A percentile compares a stretch with the other conserved stretches of the same genome.
These are phyloP conservation scores for Argentina anserina DNA, from an alignment of 306 rosid species.

Conservation along the genomic window DNA sequence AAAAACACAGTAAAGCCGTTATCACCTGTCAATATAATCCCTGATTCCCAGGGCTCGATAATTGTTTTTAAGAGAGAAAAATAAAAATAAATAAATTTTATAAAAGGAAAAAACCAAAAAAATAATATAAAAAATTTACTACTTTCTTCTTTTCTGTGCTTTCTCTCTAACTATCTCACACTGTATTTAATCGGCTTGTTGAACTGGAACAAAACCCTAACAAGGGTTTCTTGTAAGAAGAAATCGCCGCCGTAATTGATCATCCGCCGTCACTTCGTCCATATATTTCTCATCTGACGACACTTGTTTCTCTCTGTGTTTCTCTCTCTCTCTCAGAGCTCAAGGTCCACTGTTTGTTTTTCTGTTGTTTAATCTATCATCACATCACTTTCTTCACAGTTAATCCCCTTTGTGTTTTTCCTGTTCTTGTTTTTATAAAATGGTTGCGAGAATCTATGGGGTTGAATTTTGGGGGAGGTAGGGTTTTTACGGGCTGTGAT, in stretches of 20 bases:
- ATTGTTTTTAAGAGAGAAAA: background rate
- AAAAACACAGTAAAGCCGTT: slow-evolving; percentile 34
- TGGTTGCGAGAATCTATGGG: slow-evolving; percentile 19
- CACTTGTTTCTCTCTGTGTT: slow-evolving; percentile 7
- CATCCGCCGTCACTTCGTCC: slow-evolving; percentile 15
- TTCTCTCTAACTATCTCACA: slow-evolving; percentile 18
- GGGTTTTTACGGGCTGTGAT: background rate
- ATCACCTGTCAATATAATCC: slow-evolving; percentile 54
- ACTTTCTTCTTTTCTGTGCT: background rate
- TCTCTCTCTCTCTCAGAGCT: slow-evolving; percentile 4
- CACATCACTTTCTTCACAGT: background rate
- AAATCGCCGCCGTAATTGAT: slow-evolving; percentile 78
- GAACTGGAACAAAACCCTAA: slow-evolving; percentile 73
- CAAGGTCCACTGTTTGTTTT: slow-evolving; percentile 3
- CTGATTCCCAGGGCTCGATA: slow-evolving; percentile 28
- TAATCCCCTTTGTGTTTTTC: too few relatives aligned
- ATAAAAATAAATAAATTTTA: background rate
- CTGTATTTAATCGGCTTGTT: slow-evolving; percentile 59
- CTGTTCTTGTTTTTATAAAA: slow-evolving; percentile 9
- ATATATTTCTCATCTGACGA: slow-evolving; percentile 1
- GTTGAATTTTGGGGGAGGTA: background rate
- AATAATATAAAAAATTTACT: background rate
- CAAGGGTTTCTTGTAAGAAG: slow-evolving; percentile 65
- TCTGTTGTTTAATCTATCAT: background rate
- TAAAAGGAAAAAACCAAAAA: background rate